Evolutionary conservation across 2,329 filamentous ascomycete species (phyloP).

Genomic region (Cladosporium cucumerinum): DNA sequence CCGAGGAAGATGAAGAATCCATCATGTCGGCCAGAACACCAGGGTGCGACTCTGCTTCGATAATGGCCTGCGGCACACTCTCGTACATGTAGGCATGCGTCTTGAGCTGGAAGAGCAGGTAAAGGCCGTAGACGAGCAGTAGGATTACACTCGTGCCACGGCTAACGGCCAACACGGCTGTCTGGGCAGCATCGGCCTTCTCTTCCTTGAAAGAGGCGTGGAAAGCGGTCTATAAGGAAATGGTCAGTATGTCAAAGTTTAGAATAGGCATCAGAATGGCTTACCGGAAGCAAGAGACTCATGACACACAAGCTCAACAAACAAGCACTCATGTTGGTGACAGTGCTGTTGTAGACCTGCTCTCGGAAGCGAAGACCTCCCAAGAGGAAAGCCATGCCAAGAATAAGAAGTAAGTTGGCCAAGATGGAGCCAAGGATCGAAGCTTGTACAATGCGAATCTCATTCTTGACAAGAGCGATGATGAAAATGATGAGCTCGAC

Average conservation of each 20-base stretch:
- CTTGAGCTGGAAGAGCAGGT: conserved; percentile 86
- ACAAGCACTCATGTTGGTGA: conserved; percentile 95
- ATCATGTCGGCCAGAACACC: conserved; percentile 80
- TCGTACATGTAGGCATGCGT: conserved; percentile 90
- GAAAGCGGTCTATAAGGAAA: conserved; percentile 68
- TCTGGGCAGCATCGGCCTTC: conserved; percentile 56
- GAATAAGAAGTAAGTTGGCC: conserved; percentile 79
- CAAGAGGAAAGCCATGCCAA: conserved; percentile 87
- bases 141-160: conserved; percentile 85
- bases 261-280: conserved; percentile 28
- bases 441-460: conserved; percentile 89
- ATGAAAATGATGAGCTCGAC: conserved; percentile 58
- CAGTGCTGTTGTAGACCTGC: conserved; percentile 92
- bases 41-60: conserved; percentile 85
- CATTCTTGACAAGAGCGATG: conserved; percentile 73
- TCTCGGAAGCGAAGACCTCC: conserved; percentile 84
- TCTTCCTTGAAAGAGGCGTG: conserved; percentile 70
- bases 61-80: conserved; percentile 86
- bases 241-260: conserved; percentile 1
- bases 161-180: conserved; percentile 75
- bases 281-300: conserved; percentile 76
- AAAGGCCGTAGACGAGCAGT: conserved; percentile 76
- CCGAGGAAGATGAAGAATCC: conserved; percentile 62
- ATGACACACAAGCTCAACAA: conserved; percentile 86
- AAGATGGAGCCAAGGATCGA: conserved; percentile 86